Evolutionary conservation across 2,329 filamentous ascomycete genomes (phyloP).

Genomic region (Penicillium sp.): DNA sequence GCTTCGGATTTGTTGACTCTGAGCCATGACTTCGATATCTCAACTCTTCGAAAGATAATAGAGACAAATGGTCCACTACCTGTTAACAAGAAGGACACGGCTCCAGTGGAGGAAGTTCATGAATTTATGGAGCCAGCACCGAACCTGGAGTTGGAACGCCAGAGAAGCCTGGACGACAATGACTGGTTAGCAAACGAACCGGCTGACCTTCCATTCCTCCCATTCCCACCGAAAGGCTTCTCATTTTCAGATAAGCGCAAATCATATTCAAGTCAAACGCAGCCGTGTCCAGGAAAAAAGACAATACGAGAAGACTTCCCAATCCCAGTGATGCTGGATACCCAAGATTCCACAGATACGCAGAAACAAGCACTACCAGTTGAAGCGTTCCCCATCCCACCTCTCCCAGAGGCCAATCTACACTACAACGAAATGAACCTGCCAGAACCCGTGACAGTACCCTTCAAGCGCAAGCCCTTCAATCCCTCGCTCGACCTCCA

Average conservation of each 20-base stretch:
- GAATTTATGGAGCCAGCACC: not conserved
- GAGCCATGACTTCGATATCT: constrained; percentile 13
- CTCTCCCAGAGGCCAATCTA: not conserved
- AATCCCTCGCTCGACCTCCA: not conserved
- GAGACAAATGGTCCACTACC: constrained; percentile 1
- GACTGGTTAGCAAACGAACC: not conserved
- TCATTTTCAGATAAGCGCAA: not conserved
- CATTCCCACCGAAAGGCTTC: not conserved
- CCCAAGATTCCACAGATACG: constrained; percentile 5
- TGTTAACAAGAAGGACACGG: not conserved
- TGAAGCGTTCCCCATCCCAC: constrained; percentile 8
- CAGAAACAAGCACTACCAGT: not conserved
- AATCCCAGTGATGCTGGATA: constrained; percentile 11
- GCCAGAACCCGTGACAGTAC: not conserved
- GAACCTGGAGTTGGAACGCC: not conserved
- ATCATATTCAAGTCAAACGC: not conserved
- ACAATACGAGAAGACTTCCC: constrained; percentile 10
- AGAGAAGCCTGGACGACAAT: not conserved
- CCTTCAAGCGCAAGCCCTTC: not conserved
- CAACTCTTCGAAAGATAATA: constrained; percentile 5
- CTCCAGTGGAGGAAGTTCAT: not conserved
- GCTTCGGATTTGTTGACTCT: constrained; percentile 6
- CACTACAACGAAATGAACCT: not conserved
- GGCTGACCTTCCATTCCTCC: not conserved
- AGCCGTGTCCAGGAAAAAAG: constrained; percentile 1